Conservation (phyloP, 106 monocot genomes). For the Dendrobium chrysotoxum region DNA sequence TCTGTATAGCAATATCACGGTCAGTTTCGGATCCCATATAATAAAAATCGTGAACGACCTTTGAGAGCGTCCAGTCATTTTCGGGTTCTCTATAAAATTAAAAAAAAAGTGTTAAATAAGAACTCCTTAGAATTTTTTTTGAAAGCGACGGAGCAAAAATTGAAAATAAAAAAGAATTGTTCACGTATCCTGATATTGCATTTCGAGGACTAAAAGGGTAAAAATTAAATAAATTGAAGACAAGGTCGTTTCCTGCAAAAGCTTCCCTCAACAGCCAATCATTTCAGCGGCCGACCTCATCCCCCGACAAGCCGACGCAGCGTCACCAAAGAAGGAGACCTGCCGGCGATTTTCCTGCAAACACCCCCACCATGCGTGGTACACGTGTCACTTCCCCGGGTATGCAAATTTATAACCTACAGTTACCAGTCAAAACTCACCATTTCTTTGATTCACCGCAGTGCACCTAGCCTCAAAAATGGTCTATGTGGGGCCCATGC, state of each 20-base stretch:
- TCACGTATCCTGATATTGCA: no score
- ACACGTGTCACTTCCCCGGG: constrained; percentile 22
- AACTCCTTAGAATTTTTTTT: no score
- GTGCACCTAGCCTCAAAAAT: neutral
- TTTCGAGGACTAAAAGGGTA: no score
- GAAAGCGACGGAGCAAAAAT: no score
- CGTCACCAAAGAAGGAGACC: constrained; percentile 38
- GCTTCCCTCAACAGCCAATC: constrained; percentile 13
- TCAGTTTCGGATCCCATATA: no score
- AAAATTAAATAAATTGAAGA: neutral
- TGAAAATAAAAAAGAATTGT: no score
- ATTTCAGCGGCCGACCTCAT: constrained; percentile 28
- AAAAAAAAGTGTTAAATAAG: no score
- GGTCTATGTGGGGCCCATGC: neutral
- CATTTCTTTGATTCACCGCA: neutral
- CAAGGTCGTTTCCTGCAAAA: neutral
- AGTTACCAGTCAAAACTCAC: neutral
- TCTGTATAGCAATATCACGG: no score
- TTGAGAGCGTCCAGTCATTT: no score
- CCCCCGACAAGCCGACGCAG: constrained; percentile 38
- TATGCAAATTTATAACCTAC: neutral
- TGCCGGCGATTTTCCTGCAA: constrained; percentile 44
- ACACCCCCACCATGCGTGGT: constrained; percentile 3
- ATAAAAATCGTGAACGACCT: no score
- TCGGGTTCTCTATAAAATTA: no score